Base-by-base conservation (phyloP, 2,329 filamentous ascomycete species). In the Hypoxylon sp. region DNA sequence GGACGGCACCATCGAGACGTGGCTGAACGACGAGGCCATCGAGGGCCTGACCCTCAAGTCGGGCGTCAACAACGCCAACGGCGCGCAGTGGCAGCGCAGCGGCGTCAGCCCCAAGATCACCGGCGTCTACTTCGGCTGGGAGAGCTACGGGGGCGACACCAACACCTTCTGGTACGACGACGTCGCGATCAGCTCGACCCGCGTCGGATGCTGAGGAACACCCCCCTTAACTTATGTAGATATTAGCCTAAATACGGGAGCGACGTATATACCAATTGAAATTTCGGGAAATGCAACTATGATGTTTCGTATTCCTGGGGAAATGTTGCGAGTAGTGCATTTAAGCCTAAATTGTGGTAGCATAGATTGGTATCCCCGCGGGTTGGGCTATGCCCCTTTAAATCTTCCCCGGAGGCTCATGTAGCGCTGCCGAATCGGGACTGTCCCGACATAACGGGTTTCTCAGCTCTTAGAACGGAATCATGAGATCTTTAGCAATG, bases 101-200 rank as follows among this genome's bases (percentile, higher is more conserved):
- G 73, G 65, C 32, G 72, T 79, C 59, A 84, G 79, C 72, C 85
- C 86, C 4, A 83, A 83, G 71, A 77, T 86, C 56, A 82, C 82
- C 0, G 85, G 72, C 6, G 77, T 88, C 26, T 86, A 88, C 75
- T 88, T 88, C 65, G 86, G 86, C 0, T 88, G 86, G 86, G 86
- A 89, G 79, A 84, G 82, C 4, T 89, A 89, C 67, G 84, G 85
- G 8, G 85, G 85, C 0, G 85, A 86, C 62, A 75, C 78, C 2
- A 88, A 88, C 74, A 89, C 86, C 1, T 83, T 88, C 68, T 88
- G 85, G 85, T 88, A 87, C 65, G 86, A 89, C 67, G 86, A 89
- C 70, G 80, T 88, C 66, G 80, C 75, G 6, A 73, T 88, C 49
- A 76, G 76, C 68, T 79, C 79, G 43, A 80, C 72, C 17, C 77